Percentiles rank a stretch among this genome's conserved stretches.
phyloP scores from a whole-genome alignment of 495 filamentous ascomycete genomes.

The Corynascus novoguineensis region DNA sequence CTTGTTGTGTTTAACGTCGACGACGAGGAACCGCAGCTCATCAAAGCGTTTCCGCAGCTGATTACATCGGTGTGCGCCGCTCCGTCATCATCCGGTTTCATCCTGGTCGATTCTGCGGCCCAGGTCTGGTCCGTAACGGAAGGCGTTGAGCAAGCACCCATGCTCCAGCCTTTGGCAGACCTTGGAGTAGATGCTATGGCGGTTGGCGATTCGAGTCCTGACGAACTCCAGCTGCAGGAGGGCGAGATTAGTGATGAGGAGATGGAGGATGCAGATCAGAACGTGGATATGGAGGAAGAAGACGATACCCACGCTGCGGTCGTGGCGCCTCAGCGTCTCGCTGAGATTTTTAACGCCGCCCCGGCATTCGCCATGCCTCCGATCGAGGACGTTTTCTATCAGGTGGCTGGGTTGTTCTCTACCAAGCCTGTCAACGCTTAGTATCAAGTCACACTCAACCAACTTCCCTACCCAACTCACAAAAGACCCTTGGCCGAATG shows the following conservation, averaged over 20 bases:
- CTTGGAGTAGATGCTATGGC: constrained; percentile 38
- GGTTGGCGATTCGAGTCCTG: constrained; percentile 17
- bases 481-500: neutral
- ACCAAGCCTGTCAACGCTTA: constrained; percentile 36
- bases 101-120: constrained; percentile 54
- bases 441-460: neutral
- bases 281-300: constrained; percentile 36
- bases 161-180: constrained; percentile 46
- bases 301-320: constrained; percentile 44
- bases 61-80: constrained; percentile 52
- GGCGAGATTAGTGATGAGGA: constrained; percentile 48
- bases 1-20: constrained; percentile 54
- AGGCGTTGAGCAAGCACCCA: constrained; percentile 41
- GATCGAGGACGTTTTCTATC: constrained; percentile 70
- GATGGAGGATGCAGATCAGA: constrained; percentile 32
- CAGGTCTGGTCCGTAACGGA: constrained; percentile 52
- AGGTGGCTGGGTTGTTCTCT: constrained; percentile 58
- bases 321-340: constrained; percentile 59
- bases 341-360: constrained; percentile 66
- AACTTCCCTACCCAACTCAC: neutral
- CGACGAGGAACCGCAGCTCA: constrained; percentile 44
- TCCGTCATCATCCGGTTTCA: constrained; percentile 52
- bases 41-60: constrained; percentile 39
- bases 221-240: constrained; percentile 31
- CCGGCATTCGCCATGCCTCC: constrained; percentile 73